These are phyloP conservation scores for Cladosporium austrohemisphaericum DNA, from an alignment of 2,329 filamentous ascomycete genomes.

Conservation along the genomic window DNA sequence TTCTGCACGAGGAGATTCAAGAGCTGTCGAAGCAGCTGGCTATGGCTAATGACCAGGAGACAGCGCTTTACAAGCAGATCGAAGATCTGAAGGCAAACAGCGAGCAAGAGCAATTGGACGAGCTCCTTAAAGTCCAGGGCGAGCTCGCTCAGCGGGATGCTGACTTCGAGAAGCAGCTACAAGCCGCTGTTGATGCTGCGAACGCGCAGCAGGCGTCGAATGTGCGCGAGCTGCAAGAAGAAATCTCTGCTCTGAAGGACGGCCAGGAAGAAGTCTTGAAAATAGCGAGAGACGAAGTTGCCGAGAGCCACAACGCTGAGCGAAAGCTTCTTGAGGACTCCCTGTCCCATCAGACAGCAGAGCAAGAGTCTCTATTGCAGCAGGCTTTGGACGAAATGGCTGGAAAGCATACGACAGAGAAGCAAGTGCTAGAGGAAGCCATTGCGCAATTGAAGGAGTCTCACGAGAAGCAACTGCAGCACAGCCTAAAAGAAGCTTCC, in stretches of 20 bases:
- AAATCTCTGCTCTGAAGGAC: neutral
- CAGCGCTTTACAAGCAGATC: slow-evolving; percentile 15
- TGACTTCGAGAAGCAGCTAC: neutral
- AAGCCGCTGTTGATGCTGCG: slow-evolving; percentile 1
- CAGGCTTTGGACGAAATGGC: slow-evolving; percentile 1
- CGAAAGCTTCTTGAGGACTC: slow-evolving; percentile 5
- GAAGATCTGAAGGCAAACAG: neutral
- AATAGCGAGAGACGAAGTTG: slow-evolving; percentile 1
- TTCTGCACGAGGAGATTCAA: slow-evolving; percentile 5
- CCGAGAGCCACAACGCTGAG: slow-evolving; percentile 3
- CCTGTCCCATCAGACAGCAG: neutral
- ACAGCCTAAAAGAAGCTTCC: neutral
- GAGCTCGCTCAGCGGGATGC: neutral
- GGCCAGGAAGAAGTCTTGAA: slow-evolving; percentile 3
- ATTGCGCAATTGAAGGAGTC: slow-evolving; percentile 6
- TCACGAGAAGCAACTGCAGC: slow-evolving; percentile 10
- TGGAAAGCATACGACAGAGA: neutral
- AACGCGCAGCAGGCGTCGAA: slow-evolving; percentile 1
- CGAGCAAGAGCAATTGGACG: neutral
- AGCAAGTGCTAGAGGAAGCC: slow-evolving; percentile 1
- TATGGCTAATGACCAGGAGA: slow-evolving; percentile 16
- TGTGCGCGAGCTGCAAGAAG: neutral
- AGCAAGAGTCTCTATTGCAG: neutral
- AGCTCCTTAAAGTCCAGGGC: neutral
- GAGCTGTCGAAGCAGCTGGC: slow-evolving; percentile 15